Base-by-base conservation (phyloP, 2,329 filamentous ascomycete genomes). In the Exophiala viscosa region DNA sequence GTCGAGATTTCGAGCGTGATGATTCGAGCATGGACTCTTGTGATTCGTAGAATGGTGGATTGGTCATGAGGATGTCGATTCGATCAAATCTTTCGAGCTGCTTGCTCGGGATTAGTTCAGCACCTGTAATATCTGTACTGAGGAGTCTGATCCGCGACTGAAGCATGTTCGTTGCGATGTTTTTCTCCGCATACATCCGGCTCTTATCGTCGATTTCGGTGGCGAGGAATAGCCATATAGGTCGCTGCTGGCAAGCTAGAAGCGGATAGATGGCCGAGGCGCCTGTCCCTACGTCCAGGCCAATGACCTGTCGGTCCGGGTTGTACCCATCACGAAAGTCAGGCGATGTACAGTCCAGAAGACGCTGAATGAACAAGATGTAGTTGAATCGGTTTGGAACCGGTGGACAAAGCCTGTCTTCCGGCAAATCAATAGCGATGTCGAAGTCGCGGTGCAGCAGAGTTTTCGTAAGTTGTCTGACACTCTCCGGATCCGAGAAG, bases 11-110 rank as follows among this genome's bases (percentile, higher is more conserved):
- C 34, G 77, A 70, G 13, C 75, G 68, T 0, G 88, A 86, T 1
- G 85, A 86, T 3, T 74, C 71, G 2, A 78, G 60, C 69, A 96
- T 81, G 45, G 95, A 90, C 4, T 77, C 70, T 2, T 79, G 72
- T 0, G 88, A 90, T n/a, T 76, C 70, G 73, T 96, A 97, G 72
- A 99, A 99, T 0, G 93, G 93, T 0, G 93, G 93, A 61, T 99
- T 99, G 59, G 87, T 92, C 84, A 97, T 95, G 53, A 82, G 84
- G 67, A 97, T 96, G 66, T 92, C 85, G 39, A 95, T 75, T 2
- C 54, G 65, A 6, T 72, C 66, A 3, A 80, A 66, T 17, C 54
- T 61, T 48, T 68, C 59, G 18, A 66, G 43, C 14, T 58, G 58
- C n/a, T 67, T 48, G 20, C 62, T 62, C 0, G 87, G 84, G 5